These are phyloP conservation scores for Rubia balearica DNA, from an alignment of 305 asterid genomes.

Conservation along the genomic window DNA sequence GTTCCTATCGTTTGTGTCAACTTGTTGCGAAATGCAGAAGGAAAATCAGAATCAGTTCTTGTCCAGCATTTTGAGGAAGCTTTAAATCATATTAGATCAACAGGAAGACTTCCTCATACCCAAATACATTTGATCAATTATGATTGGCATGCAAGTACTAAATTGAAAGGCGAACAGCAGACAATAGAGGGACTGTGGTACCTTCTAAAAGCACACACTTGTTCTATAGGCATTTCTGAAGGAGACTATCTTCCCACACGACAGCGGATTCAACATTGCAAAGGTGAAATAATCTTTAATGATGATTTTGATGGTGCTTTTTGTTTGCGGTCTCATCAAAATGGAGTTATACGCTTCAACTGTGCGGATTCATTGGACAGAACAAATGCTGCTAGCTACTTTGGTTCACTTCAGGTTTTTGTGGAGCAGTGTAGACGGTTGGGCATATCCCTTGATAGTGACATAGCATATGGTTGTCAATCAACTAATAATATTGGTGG, in stretches of 20 bases:
- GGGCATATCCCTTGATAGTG: slow-evolving; percentile 95
- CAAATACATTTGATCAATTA: slow-evolving; percentile 85
- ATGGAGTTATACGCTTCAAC: slow-evolving; percentile 94
- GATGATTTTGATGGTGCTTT: slow-evolving; percentile 87
- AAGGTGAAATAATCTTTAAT: slow-evolving; percentile 80
- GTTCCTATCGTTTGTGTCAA: slow-evolving; percentile 93
- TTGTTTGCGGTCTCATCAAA: slow-evolving; percentile 95
- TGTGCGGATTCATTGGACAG: slow-evolving; percentile 99
- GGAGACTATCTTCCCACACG: slow-evolving; percentile 94
- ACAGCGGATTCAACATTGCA: slow-evolving; percentile 69
- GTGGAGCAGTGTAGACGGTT: slow-evolving; percentile 95
- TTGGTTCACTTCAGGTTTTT: slow-evolving; percentile 97
- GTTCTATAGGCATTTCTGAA: slow-evolving; percentile 71
- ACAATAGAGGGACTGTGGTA: slow-evolving; percentile 98
- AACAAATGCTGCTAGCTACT: slow-evolving; percentile 98
- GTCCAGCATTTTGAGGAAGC: slow-evolving; percentile 97
- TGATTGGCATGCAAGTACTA: slow-evolving; percentile 99
- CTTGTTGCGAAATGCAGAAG: slow-evolving; percentile 80
- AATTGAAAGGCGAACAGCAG: slow-evolving; percentile 90
- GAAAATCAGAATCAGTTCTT: slow-evolving; percentile 88
- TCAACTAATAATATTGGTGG: slow-evolving; percentile 59
- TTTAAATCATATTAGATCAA: slow-evolving; percentile 61
- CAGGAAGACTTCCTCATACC: slow-evolving; percentile 73
- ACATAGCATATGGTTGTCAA: slow-evolving; percentile 67
- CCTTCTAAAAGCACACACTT: slow-evolving; percentile 87